These are phyloP conservation scores for Collybia mongolica DNA, from an alignment of 768 basidiomycete species.

Conservation along the genomic window DNA sequence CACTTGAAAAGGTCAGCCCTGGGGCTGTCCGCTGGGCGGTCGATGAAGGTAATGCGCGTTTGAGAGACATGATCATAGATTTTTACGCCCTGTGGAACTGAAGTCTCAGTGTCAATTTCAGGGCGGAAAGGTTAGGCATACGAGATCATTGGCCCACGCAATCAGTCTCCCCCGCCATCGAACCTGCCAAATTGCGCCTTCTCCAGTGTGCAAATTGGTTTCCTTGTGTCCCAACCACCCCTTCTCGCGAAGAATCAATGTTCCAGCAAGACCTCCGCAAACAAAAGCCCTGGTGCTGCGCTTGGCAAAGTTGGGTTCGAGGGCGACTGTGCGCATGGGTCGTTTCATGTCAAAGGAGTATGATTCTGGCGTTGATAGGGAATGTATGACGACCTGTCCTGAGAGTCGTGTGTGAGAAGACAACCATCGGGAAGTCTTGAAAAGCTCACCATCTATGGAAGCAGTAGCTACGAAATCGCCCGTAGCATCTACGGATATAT, in stretches of 20 bases:
- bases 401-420: conserved; percentile 20
- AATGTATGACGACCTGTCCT: conserved; percentile 93
- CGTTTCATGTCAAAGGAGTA: conserved; percentile 90
- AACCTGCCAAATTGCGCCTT: conserved; percentile 93
- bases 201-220: conserved; percentile 73
- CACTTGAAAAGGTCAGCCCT: conserved; percentile 95
- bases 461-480: conserved; percentile 91
- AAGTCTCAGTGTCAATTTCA: neutral
- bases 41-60: conserved; percentile 81
- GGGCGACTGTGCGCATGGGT: conserved; percentile 84
- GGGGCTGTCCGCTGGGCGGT: conserved; percentile 78
- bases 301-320: conserved; percentile 90
- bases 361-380: conserved; percentile 72
- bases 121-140: conserved; percentile 24
- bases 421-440: neutral
- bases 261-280: conserved; percentile 90
- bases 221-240: conserved; percentile 97
- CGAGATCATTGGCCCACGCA: conserved; percentile 95
- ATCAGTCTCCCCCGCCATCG: conserved; percentile 86
- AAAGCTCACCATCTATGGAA: conserved; percentile 81
- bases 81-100: conserved; percentile 74
- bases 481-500: conserved; percentile 80
- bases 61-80: conserved; percentile 84
- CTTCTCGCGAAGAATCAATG: conserved; percentile 86
- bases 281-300: conserved; percentile 77